Conservation (phyloP, 306 rosid genomes). For the Medicago arabica region DNA sequence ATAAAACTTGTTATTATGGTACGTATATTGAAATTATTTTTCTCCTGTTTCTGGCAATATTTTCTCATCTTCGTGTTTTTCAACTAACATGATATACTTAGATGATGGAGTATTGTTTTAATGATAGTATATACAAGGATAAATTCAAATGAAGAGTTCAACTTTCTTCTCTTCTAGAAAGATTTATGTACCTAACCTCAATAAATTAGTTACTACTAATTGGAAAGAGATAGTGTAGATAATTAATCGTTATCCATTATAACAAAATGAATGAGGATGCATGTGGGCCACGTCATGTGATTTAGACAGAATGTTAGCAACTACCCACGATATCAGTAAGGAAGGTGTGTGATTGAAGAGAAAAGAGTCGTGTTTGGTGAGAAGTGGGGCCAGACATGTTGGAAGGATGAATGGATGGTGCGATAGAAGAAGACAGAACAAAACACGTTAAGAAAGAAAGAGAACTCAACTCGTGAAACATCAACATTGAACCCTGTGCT, state of each 20-base stretch:
- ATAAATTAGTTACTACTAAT: background rate
- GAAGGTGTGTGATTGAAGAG: background rate
- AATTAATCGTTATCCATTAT: slow-evolving; percentile 13
- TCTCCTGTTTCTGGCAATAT: no score
- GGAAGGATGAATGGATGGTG: background rate
- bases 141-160: background rate
- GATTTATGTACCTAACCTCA: background rate
- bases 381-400: slow-evolving; percentile 31
- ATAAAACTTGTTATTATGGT: no score
- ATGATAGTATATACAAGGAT: no score
- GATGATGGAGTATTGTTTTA: no score
- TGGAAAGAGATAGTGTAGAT: background rate
- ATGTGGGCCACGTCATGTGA: slow-evolving; percentile 45
- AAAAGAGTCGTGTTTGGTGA: slow-evolving; percentile 35
- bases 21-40: no score
- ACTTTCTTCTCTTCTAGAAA: background rate
- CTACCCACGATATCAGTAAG: background rate
- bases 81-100: no score
- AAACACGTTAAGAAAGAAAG: background rate
- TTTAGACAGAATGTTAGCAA: slow-evolving; percentile 39
- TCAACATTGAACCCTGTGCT: slow-evolving; percentile 25
- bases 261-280: slow-evolving; percentile 7
- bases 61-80: no score
- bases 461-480: slow-evolving; percentile 3
- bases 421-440: slow-evolving; percentile 2